Base-by-base conservation (phyloP, 2,329 filamentous ascomycete species). In the Nannizziopsis barbatae region DNA sequence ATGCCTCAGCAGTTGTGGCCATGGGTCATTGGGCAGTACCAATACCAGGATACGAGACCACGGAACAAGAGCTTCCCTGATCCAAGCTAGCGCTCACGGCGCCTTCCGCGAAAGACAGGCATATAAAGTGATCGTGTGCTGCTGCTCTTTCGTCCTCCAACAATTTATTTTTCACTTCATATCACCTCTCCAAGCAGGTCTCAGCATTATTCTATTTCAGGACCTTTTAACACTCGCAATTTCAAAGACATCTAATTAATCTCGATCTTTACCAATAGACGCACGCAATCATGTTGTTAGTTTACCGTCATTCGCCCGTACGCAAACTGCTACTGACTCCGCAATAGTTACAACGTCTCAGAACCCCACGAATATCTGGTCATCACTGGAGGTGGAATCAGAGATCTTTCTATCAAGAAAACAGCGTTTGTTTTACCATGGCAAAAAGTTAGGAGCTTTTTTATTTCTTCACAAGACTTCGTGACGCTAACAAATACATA, bases 341-440 rank as follows among this genome's bases (percentile, higher is more conserved):
- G 30, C 12, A 18, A 76, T 72, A 75, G 75, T 57, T 86, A 83
- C 68, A 77, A 74, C 63, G 76, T 87, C 55, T 82, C 84, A 15
- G 77, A 79, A 49, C 81, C 85, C 22, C 84, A 88, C 68, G 79
- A 87, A 69, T 93, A 92, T 74, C 83, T 93, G 67, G 86, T 86
- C 73, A 78, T 92, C 58, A 92, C 86, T 58, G 86, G 87, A 69
- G 81, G 81, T 68, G 80, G 82, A 55, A 75, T 94, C 57, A 73
- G 80, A 38, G 81, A 76, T 59, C 79, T 93, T 57, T 77, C 78
- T 56, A 88, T 93, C 65, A 80, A 77, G 61, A 94, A 93, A 69
- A 83, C 86, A 55, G 75, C 81, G 48, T 80, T 83, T 70, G 74
- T 87, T 14, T 76, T 74, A 66, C 84, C 84, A 48, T 79, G 85